These are phyloP conservation scores for Cladosporium sp. DNA, from an alignment of 2,329 filamentous ascomycete genomes.

Conservation along the genomic window DNA sequence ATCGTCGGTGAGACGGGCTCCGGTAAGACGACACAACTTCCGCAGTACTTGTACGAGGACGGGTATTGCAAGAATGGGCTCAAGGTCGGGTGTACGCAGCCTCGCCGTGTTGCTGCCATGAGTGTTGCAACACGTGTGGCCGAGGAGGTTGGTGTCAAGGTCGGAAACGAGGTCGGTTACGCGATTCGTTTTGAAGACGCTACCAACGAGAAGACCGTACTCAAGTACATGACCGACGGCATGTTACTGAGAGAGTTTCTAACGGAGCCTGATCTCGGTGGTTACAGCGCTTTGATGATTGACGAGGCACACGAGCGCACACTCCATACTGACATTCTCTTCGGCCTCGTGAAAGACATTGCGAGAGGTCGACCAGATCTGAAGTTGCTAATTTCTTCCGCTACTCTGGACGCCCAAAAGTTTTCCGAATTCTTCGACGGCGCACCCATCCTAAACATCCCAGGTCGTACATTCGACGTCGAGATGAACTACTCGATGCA, in stretches of 20 bases:
- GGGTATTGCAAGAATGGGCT: constrained; percentile 79
- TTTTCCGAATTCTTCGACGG: constrained; percentile 90
- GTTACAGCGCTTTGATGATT: constrained; percentile 88
- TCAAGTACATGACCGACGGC: constrained; percentile 97
- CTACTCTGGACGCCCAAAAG: constrained; percentile 89
- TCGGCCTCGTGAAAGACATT: constrained; percentile 85
- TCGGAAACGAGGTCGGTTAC: constrained; percentile 91
- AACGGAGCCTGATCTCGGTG: constrained; percentile 76
- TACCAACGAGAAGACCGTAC: constrained; percentile 81
- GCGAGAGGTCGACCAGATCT: constrained; percentile 76
- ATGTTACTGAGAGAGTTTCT: constrained; percentile 88
- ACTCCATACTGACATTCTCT: constrained; percentile 81
- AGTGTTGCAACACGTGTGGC: constrained; percentile 93
- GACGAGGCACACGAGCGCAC: constrained; percentile 97
- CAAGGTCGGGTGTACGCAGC: constrained; percentile 91
- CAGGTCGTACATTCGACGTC: constrained; percentile 81
- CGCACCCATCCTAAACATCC: constrained; percentile 90
- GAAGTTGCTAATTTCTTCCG: constrained; percentile 86
- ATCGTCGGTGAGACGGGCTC: constrained; percentile 92
- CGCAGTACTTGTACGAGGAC: constrained; percentile 88
- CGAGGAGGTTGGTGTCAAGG: constrained; percentile 83
- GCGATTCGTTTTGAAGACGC: constrained; percentile 91
- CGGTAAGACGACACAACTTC: constrained; percentile 92
- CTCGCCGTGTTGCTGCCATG: constrained; percentile 93
- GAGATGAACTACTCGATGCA: constrained; percentile 87